Percentiles rank a stretch among this genome's conserved stretches.
Evolutionary conservation across 163 green algal genomes (phyloP).

Genomic region (Chlorella variabilis): DNA sequence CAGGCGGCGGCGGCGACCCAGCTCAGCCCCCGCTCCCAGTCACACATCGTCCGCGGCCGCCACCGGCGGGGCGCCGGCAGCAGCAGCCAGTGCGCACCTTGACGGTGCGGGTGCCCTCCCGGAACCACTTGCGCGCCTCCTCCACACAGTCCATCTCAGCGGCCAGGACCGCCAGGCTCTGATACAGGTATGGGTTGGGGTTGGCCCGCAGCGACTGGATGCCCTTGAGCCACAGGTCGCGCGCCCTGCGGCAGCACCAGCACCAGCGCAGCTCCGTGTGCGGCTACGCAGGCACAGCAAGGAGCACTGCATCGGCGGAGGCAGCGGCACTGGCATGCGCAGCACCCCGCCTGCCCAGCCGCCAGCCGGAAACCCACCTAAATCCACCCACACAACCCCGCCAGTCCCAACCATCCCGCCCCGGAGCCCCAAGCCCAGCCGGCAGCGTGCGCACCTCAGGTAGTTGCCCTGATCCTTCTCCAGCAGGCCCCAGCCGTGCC

Average conservation of each 20-base stretch:
- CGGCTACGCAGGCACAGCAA: too few species aligned
- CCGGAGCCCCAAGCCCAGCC: too few species aligned
- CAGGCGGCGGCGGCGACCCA: too few species aligned
- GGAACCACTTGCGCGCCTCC: slow-evolving; percentile 86
- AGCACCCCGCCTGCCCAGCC: too few species aligned
- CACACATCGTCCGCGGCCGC: too few species aligned
- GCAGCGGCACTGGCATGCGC: neutral
- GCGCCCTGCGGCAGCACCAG: slow-evolving; percentile 53
- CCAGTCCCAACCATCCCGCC: neutral
- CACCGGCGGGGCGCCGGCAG: too few species aligned
- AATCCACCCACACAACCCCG: neutral
- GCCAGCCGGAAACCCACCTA: too few species aligned
- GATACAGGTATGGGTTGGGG: slow-evolving; percentile 89
- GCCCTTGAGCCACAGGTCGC: slow-evolving; percentile 86
- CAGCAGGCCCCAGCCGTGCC: slow-evolving; percentile 97
- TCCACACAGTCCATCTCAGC: slow-evolving; percentile 74
- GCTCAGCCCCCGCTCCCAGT: too few species aligned
- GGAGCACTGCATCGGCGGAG: neutral
- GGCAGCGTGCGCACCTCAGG: slow-evolving; percentile 69
- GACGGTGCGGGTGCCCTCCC: slow-evolving; percentile 56
- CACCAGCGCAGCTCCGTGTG: too few species aligned
- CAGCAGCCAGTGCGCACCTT: slow-evolving; percentile 27
- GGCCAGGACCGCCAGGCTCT: slow-evolving; percentile 87
- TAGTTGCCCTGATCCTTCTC: slow-evolving; percentile 82
- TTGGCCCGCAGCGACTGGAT: slow-evolving; percentile 55